These are phyloP conservation scores for Babjeviella inositovora DNA, from an alignment of 805 yeast genomes.

Conservation along the genomic window DNA sequence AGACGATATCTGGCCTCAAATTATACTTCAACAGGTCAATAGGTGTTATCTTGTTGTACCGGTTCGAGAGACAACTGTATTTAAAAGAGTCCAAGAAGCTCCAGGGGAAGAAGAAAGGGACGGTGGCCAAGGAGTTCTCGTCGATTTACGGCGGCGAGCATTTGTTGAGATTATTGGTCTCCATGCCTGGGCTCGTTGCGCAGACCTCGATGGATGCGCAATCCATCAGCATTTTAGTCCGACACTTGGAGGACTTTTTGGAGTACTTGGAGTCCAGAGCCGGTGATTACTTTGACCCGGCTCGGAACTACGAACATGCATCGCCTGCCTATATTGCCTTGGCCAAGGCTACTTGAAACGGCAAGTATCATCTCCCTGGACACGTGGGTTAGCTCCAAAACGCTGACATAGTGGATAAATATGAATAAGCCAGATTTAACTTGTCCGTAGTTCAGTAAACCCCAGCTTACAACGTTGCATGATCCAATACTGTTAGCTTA, in stretches of 20 bases:
- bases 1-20: constrained; percentile 54
- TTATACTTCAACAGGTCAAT: constrained; percentile 62
- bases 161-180: constrained; percentile 56
- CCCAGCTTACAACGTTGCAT: too few relatives aligned
- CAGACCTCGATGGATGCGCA: constrained; percentile 72
- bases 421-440: too few relatives aligned
- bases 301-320: constrained; percentile 29
- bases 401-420: too few relatives aligned
- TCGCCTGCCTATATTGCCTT: constrained; percentile 28
- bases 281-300: constrained; percentile 14
- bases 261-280: constrained; percentile 30
- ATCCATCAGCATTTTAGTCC: constrained; percentile 37
- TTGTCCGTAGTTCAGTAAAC: too few relatives aligned
- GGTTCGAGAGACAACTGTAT: constrained; percentile 67
- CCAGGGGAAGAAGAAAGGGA: constrained; percentile 9
- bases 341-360: constrained; percentile 8
- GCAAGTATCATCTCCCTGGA: too few relatives aligned
- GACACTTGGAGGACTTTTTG: constrained; percentile 37
- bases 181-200: constrained; percentile 72
- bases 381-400: too few relatives aligned
- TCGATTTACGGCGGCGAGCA: constrained; percentile 72
- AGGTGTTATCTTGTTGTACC: constrained; percentile 53
- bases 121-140: constrained; percentile 16
- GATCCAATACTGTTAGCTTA: too few relatives aligned
- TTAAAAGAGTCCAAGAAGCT: constrained; percentile 24